Conservation (phyloP, 2,329 filamentous ascomycete species). For the Kalaharituber pfeilii region DNA sequence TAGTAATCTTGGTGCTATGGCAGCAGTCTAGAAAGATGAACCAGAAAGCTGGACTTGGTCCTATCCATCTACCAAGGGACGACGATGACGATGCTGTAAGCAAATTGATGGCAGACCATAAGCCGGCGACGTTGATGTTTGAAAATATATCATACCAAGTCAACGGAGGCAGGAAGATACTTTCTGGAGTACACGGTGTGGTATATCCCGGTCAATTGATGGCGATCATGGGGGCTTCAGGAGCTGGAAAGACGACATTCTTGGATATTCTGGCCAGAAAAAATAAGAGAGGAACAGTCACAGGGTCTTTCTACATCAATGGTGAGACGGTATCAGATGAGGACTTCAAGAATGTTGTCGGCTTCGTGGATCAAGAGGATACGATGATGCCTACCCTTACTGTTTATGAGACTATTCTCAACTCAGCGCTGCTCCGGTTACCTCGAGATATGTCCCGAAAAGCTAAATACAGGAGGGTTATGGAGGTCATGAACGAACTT, state of each 20-base stretch:
- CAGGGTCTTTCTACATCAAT: slow-evolving; percentile 79
- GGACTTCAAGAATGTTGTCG: slow-evolving; percentile 81
- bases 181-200: slow-evolving; percentile 62
- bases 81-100: slow-evolving; percentile 70
- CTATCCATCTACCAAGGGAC: slow-evolving; percentile 64
- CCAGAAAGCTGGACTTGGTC: slow-evolving; percentile 42
- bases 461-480: slow-evolving; percentile 79
- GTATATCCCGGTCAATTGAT: slow-evolving; percentile 92
- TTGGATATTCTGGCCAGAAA: slow-evolving; percentile 90
- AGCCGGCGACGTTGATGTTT: slow-evolving; percentile 74
- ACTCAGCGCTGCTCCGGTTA: slow-evolving; percentile 78
- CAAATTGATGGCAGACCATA: slow-evolving; percentile 81
- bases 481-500: slow-evolving; percentile 87
- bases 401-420: slow-evolving; percentile 93
- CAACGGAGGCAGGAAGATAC: slow-evolving; percentile 63
- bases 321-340: slow-evolving; percentile 71
- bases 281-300: slow-evolving; percentile 70
- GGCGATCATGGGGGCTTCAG: slow-evolving; percentile 95
- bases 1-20: slow-evolving; percentile 64
- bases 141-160: slow-evolving; percentile 72
- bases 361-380: slow-evolving; percentile 96
- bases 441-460: slow-evolving; percentile 74
- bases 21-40: slow-evolving; percentile 63
- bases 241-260: slow-evolving; percentile 93
- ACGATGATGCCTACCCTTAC: slow-evolving; percentile 91